A percentile compares a stretch with the other conserved stretches of the same genome.
Evolutionary conservation across 805 yeast species (phyloP).

Genomic region (Metschnikowia chrysomelidarum): DNA sequence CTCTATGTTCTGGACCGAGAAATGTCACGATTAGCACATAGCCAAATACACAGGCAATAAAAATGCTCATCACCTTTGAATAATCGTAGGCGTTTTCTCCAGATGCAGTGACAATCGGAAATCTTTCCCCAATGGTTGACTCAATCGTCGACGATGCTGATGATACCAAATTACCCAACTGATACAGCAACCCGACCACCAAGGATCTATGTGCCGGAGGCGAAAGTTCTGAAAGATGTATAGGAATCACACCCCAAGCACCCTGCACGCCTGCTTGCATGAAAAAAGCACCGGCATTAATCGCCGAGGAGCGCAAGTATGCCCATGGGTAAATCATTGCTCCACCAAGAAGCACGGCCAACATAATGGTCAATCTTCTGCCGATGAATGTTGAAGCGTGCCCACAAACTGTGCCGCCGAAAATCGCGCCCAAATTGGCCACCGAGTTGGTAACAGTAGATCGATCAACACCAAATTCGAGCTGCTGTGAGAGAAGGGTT

Average conservation of each 20-base stretch:
- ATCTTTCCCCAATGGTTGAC: slow-evolving; percentile 55
- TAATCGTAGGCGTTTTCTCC: slow-evolving; percentile 46
- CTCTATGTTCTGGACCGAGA: slow-evolving; percentile 54
- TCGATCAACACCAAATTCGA: slow-evolving; percentile 29
- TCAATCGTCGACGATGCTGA: slow-evolving; percentile 73
- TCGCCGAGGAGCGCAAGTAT: slow-evolving; percentile 28
- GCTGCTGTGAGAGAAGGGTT: slow-evolving; percentile 36
- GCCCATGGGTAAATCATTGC: slow-evolving; percentile 41
- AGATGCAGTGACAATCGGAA: slow-evolving; percentile 42
- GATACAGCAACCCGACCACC: slow-evolving; percentile 48
- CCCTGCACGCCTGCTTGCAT: slow-evolving; percentile 68
- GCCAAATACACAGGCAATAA: slow-evolving; percentile 64
- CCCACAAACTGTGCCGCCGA: slow-evolving; percentile 47
- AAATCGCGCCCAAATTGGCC: slow-evolving; percentile 41
- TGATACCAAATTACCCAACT: slow-evolving; percentile 70
- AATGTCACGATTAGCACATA: slow-evolving; percentile 47
- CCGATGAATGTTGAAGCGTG: slow-evolving; percentile 37
- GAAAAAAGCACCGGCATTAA: slow-evolving; percentile 62
- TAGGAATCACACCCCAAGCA: slow-evolving; percentile 71
- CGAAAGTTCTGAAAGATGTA: slow-evolving; percentile 62
- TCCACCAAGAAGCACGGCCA: slow-evolving; percentile 34
- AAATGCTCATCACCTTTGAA: slow-evolving; percentile 66
- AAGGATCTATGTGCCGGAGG: slow-evolving; percentile 18
- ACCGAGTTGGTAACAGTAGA: slow-evolving; percentile 41
- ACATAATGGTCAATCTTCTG: slow-evolving; percentile 33